Evolutionary conservation across 73 alveolate species (phyloP).

Genomic region (Symbiodinium natans): DNA sequence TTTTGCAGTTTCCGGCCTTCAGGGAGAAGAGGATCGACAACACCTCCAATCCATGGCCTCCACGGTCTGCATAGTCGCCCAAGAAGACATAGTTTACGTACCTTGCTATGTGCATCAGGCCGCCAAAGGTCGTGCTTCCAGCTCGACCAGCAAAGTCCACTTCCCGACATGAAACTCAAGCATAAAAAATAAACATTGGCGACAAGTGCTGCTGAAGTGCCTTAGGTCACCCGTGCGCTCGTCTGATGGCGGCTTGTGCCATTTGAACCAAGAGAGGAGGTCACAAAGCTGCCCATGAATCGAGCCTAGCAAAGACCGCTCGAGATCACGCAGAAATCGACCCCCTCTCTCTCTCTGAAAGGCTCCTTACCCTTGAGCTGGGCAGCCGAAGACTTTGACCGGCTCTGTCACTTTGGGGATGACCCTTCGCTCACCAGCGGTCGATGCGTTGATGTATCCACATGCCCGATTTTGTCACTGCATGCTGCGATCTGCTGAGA

Average conservation of each 20-base stretch:
- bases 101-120: background rate
- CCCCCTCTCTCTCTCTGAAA: background rate
- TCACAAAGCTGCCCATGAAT: conserved; percentile 86
- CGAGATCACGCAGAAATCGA: too few species aligned
- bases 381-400: conserved; percentile 37
- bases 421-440: conserved; percentile 29
- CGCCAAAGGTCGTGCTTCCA: background rate
- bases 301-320: conserved; percentile 16
- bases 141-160: background rate
- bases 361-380: background rate
- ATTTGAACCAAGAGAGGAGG: conserved; percentile 48
- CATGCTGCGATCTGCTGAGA: background rate
- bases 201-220: background rate
- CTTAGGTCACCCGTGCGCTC: conserved; percentile 28
- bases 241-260: conserved; percentile 52
- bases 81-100: conserved; percentile 46
- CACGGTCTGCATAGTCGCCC: conserved; percentile 84
- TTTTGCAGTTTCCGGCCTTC: conserved; percentile 31
- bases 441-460: too few species aligned
- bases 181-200: background rate
- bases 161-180: background rate
- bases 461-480: too few species aligned
- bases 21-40: conserved; percentile 61
- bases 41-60: conserved; percentile 57
- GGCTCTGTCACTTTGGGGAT: conserved; percentile 39